phyloP scores from a whole-genome alignment of 352 stramenopile species.

The Globisporangium spiculum region DNA sequence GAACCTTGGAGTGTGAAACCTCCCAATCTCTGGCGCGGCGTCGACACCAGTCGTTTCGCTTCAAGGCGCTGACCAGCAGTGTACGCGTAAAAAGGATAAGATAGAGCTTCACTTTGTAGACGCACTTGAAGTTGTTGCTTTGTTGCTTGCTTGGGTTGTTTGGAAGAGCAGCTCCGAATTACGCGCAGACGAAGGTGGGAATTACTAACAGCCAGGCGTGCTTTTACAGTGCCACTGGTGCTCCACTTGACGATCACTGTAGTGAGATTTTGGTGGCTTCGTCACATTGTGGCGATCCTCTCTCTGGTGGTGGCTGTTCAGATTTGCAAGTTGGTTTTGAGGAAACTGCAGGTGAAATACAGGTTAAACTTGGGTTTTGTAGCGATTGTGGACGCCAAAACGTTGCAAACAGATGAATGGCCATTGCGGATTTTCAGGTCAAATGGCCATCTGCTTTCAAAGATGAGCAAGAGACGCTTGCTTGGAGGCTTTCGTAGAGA shows the following conservation, averaged over 20 bases:
- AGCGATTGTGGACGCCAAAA: background rate
- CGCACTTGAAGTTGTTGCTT: constrained; percentile 13
- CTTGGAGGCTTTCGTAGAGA: background rate
- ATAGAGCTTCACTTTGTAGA: constrained; percentile 13
- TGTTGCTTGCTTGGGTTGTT: background rate
- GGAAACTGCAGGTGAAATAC: background rate
- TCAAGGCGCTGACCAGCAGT: background rate
- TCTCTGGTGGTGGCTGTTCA: background rate
- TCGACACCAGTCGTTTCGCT: background rate
- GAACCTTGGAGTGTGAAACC: background rate
- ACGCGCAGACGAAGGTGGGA: background rate
- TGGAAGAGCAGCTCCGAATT: background rate
- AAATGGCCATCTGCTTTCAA: background rate
- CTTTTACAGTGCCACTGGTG: background rate
- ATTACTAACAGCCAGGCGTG: background rate
- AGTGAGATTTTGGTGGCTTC: background rate
- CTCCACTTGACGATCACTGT: background rate
- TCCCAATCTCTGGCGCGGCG: background rate
- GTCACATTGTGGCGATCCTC: background rate
- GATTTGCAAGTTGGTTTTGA: background rate
- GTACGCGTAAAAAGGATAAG: background rate
- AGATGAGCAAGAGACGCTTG: background rate
- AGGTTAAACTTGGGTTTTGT: background rate
- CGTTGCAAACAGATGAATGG: background rate
- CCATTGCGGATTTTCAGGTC: background rate